Evolutionary conservation across 805 yeast species (phyloP).

Genomic region (Metschnikowia santaceciliae): DNA sequence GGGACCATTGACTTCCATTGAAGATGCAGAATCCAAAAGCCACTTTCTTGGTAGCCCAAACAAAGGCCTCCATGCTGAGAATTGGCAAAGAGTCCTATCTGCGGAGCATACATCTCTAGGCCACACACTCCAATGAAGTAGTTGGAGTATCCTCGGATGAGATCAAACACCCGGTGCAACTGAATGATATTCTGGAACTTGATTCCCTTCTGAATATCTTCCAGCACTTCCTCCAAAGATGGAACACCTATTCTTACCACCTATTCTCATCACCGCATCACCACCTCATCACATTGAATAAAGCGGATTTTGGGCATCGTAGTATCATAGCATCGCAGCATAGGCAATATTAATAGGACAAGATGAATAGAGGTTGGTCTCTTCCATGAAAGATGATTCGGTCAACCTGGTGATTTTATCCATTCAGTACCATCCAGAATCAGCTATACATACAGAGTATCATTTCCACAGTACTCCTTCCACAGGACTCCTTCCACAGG

Average conservation of each 20-base stretch:
- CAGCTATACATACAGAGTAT: no score
- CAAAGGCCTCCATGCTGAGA: constrained; percentile 17
- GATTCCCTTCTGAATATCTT: constrained; percentile 37
- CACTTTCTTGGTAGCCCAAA: constrained; percentile 35
- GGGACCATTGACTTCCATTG: neutral
- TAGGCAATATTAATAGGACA: constrained; percentile 7
- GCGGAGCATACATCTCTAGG: constrained; percentile 44
- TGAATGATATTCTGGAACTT: constrained; percentile 61
- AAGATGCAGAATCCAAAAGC: constrained; percentile 24
- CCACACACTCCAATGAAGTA: constrained; percentile 21
- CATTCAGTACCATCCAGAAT: constrained; percentile 15
- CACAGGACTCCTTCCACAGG: no score
- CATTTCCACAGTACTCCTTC: no score
- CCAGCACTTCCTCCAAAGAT: neutral
- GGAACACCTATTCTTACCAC: neutral
- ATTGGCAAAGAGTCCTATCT: constrained; percentile 39
- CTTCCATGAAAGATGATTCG: constrained; percentile 54
- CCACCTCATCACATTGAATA: neutral
- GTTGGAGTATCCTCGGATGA: constrained; percentile 1
- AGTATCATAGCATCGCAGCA: neutral
- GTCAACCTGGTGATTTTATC: constrained; percentile 43
- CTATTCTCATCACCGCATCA: no score
- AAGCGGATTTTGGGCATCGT: constrained; percentile 1
- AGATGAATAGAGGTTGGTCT: constrained; percentile 44
- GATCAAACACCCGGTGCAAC: constrained; percentile 31